Evolutionary conservation across 768 basidiomycete genomes (phyloP).

Genomic region (Rhodotorula taiwanensis): DNA sequence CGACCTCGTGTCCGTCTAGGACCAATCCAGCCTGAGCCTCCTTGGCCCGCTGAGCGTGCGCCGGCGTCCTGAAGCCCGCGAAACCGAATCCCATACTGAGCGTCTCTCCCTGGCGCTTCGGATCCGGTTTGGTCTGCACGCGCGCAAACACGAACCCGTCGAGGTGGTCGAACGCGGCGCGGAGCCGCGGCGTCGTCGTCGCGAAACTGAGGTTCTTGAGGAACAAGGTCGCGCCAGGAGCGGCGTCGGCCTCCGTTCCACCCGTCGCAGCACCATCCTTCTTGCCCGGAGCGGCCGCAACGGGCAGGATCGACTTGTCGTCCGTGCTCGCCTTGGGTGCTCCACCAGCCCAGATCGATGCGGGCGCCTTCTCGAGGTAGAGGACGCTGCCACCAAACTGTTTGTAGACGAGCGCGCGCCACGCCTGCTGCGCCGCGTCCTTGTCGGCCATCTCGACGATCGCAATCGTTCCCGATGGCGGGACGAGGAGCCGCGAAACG

Average conservation of each 20-base stretch:
- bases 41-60: constrained; percentile 66
- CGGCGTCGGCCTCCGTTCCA: constrained; percentile 32
- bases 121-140: constrained; percentile 83
- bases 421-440: constrained; percentile 65
- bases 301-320: not conserved
- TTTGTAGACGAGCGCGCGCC: constrained; percentile 75
- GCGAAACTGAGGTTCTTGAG: constrained; percentile 92
- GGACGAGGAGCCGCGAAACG: constrained; percentile 66
- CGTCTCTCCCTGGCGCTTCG: constrained; percentile 59
- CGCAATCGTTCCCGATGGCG: constrained; percentile 87
- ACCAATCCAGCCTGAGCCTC: constrained; percentile 72
- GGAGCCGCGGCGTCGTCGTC: constrained; percentile 70
- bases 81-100: constrained; percentile 97
- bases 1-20: constrained; percentile 77
- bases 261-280: constrained; percentile 4
- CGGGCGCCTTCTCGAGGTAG: constrained; percentile 87
- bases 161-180: constrained; percentile 62
- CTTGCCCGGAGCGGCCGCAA: not conserved
- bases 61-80: constrained; percentile 72
- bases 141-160: constrained; percentile 75
- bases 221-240: constrained; percentile 74
- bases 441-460: constrained; percentile 76
- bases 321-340: too few species aligned
- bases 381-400: constrained; percentile 81
- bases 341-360: constrained; percentile 65